phyloP scores from a whole-genome alignment of 371 early-diverging fungal species.

The Batkoa obscura region DNA sequence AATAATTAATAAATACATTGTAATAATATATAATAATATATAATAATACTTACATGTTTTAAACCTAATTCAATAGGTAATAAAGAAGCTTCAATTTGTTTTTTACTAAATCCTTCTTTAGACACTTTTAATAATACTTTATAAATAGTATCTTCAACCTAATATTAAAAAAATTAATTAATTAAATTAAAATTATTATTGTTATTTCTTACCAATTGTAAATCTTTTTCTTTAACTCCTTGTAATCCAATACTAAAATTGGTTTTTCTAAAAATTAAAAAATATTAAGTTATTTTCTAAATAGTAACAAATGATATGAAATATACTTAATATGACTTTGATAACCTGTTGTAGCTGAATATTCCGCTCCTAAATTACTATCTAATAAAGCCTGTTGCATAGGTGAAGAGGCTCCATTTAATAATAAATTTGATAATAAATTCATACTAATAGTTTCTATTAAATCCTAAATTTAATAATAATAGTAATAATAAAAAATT shows the following conservation, averaged over 20 bases:
- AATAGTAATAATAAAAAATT: background rate
- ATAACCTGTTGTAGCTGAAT: conserved; percentile 75
- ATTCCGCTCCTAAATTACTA: conserved; percentile 76
- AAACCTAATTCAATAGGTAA: conserved; percentile 77
- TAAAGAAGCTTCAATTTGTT: conserved; percentile 68
- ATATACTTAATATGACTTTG: conserved; percentile 37
- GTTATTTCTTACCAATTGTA: conserved; percentile 17
- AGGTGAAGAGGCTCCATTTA: conserved; percentile 78
- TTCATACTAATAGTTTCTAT: conserved; percentile 67
- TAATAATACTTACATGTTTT: conserved; percentile 52
- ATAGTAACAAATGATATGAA: background rate
- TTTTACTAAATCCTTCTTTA: conserved; percentile 52
- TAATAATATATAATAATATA: background rate
- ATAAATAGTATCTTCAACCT: conserved; percentile 48
- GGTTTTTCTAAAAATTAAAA: conserved; percentile 15
- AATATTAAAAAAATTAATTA: background rate
- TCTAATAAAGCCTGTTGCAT: conserved; percentile 91
- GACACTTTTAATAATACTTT: conserved; percentile 42
- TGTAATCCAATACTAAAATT: conserved; percentile 46
- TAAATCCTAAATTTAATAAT: conserved; percentile 26
- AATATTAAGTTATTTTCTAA: background rate
- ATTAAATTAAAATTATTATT: background rate
- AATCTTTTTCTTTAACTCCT: conserved; percentile 33
- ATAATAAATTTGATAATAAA: conserved; percentile 54
- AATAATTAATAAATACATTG: background rate